A percentile compares a stretch with the other conserved stretches of the same genome.
These are phyloP conservation scores for Naganishia vaughanmartiniae DNA, from an alignment of 768 basidiomycete genomes.

Conservation along the genomic window DNA sequence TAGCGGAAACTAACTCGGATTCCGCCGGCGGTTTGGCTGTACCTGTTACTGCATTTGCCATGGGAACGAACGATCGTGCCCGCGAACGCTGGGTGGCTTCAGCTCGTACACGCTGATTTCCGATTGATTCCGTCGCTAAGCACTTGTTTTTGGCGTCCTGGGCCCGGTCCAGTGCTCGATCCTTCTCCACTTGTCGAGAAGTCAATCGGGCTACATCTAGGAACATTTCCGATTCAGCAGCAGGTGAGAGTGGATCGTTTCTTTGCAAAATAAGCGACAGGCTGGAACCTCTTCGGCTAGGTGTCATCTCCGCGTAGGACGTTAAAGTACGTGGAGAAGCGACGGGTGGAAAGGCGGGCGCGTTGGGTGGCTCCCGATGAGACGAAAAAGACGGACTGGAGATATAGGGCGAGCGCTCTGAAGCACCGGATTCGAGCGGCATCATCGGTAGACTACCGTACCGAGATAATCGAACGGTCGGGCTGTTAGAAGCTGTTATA, in stretches of 20 bases:
- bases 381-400: background rate
- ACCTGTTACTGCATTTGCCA: background rate
- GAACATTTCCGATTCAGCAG: conserved; percentile 19
- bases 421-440: background rate
- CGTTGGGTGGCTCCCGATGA: background rate
- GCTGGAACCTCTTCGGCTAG: background rate
- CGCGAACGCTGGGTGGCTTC: background rate
- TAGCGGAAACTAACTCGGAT: conserved; percentile 1
- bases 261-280: background rate
- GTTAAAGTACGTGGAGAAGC: background rate
- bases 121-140: conserved; percentile 3
- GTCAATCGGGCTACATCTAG: conserved; percentile 22
- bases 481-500: background rate
- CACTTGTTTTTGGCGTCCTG: conserved; percentile 9
- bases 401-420: background rate
- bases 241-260: background rate
- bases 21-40: background rate
- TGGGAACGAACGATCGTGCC: background rate
- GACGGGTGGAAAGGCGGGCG: conserved; percentile 15
- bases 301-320: background rate
- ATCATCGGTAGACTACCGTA: background rate
- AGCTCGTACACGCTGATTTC: background rate
- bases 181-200: conserved; percentile 8
- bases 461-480: background rate
- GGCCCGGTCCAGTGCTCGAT: background rate